These are phyloP conservation scores for Umbelopsis sp. DNA, from an alignment of 192 early-diverging fungal species.

Conservation along the genomic window DNA sequence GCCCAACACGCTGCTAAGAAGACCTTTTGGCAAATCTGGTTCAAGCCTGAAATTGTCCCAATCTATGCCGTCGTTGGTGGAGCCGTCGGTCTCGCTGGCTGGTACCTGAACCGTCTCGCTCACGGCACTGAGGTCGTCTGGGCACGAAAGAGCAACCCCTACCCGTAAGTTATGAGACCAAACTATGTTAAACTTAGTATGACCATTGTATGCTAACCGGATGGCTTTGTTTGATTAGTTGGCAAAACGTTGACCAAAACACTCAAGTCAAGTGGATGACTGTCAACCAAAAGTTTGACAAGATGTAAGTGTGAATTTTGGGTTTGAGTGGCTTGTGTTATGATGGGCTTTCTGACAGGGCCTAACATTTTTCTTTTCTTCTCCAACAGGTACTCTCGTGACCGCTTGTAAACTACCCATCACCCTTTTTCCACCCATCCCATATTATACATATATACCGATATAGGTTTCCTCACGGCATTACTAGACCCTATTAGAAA, in stretches of 20 bases:
- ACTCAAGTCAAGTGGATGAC: conserved; percentile 62
- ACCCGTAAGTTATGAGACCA: conserved; percentile 35
- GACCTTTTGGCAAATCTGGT: conserved; percentile 58
- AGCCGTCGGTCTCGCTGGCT: conserved; percentile 53
- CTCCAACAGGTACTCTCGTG: conserved; percentile 47
- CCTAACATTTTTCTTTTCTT: neutral
- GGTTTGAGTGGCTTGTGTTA: conserved; percentile 18
- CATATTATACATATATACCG: conserved; percentile 20
- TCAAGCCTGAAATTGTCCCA: conserved; percentile 58
- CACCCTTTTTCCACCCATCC: neutral
- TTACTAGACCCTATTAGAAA: conserved; percentile 9
- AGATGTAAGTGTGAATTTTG: conserved; percentile 38
- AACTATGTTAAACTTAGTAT: neutral
- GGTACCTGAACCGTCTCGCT: conserved; percentile 61
- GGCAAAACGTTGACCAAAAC: conserved; percentile 61
- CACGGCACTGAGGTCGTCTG: conserved; percentile 64
- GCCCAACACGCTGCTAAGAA: conserved; percentile 57
- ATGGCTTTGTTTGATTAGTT: conserved; percentile 42
- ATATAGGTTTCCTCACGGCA: conserved; percentile 20
- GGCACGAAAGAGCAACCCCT: conserved; percentile 49
- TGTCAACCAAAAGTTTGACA: conserved; percentile 60
- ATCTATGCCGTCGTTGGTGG: conserved; percentile 52
- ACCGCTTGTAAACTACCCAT: conserved; percentile 46
- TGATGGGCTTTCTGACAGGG: neutral
- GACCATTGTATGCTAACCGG: neutral